Evolutionary conservation across 202 grass and related monocot species (phyloP), one percentile per base, ranked within the genome.

Genomic region (Zizania palustris): DNA sequence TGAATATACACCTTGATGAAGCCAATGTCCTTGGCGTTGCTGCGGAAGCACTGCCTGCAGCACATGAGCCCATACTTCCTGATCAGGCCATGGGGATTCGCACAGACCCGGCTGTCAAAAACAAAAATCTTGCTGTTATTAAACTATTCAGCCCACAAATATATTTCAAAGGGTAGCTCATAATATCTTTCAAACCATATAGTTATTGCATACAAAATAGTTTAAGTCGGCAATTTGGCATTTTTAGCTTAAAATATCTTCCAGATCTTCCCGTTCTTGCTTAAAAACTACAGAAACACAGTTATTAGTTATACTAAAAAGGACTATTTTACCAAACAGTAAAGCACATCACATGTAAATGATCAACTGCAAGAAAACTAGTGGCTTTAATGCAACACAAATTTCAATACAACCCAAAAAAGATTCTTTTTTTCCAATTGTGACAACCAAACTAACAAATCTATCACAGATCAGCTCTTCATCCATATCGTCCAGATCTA

Each of bases 1-100:
- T 28, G 20, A 57, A 46, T 18, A 56, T 90, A 97, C 93, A 97
- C 93, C 93, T 97, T 97, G 89, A 97, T 88, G 81, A 97, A 97
- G 38, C 93, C 93, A 88, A 97, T 97, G 66, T 83, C 82, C 85
- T 97, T 97, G 79, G 93, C 93, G 0, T 92, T 90, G 85, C 87
- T 97, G 67, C 85, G 89, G 79, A 96, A 92, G 82, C 89, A 96
- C 69, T 96, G 89, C 67, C 93, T 82, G 87, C 93, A 96, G 77
- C 93, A 96, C 90, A 96, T 92, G 59, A 96, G 87, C 1, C 93
- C 93, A 0, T 96, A 96, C 84, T 96, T 92, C 85, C 93, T 92
- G 79, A 96, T 96, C 71, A 97, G 49, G 33, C 84, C 93, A 76
- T 96, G 93, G 21, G 93, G 85, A 9, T 96, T 96, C 3, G 82